These are phyloP conservation scores for Aspergillus brunneoviolaceus DNA, from an alignment of 2,329 filamentous ascomycete species.

Conservation along the genomic window DNA sequence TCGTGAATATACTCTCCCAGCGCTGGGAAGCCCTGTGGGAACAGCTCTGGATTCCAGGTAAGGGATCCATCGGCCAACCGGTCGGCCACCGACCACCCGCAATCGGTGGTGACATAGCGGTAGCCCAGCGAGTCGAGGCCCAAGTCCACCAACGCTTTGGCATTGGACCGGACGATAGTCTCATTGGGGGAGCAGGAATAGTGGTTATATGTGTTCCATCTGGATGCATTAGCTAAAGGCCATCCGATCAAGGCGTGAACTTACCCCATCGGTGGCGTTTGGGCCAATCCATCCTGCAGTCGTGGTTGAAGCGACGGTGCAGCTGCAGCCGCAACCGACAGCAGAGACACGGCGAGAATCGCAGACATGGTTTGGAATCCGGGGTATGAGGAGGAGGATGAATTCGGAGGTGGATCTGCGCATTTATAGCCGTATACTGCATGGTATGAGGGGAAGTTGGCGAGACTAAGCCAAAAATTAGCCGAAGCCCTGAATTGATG, in stretches of 20 bases:
- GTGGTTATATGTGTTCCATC: slow-evolving; percentile 62
- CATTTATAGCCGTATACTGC: not conserved
- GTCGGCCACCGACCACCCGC: slow-evolving; percentile 53
- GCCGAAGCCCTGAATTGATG: no score
- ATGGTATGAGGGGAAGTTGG: no score
- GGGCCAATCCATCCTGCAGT: slow-evolving; percentile 25
- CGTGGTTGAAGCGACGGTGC: slow-evolving; percentile 8
- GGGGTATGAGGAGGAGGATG: not conserved
- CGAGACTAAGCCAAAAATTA: no score
- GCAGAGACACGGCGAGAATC: not conserved
- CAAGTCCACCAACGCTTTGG: slow-evolving; percentile 54
- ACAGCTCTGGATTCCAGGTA: slow-evolving; percentile 43
- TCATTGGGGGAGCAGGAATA: slow-evolving; percentile 54
- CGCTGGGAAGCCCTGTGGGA: slow-evolving; percentile 44
- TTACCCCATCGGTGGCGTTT: slow-evolving; percentile 34
- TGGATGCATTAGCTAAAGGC: slow-evolving; percentile 6
- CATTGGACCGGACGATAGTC: slow-evolving; percentile 52
- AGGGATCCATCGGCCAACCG: slow-evolving; percentile 40
- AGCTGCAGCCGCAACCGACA: not conserved
- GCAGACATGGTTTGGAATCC: not conserved
- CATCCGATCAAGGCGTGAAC: not conserved
- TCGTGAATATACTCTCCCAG: slow-evolving; percentile 42
- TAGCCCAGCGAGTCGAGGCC: slow-evolving; percentile 57
- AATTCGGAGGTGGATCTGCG: no score
- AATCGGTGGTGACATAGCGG: slow-evolving; percentile 57